phyloP scores from a whole-genome alignment of 2,329 filamentous ascomycete species.

The Chrysosporium keratinophilum region DNA sequence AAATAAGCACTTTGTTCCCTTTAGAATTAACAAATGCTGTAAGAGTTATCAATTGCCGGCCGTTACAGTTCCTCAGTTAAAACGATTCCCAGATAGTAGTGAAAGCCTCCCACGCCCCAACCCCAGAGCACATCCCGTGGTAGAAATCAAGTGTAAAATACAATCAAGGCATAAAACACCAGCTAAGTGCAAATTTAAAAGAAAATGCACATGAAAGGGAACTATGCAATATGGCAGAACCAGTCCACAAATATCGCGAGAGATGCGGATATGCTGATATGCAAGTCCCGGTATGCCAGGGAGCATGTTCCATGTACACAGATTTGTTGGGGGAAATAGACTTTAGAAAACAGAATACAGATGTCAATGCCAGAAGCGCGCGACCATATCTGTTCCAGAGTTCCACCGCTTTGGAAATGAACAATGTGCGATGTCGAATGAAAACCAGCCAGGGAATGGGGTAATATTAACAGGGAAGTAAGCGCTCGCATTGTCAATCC shows the following conservation, averaged over 20 bases:
- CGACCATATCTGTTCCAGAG: background rate
- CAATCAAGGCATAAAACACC: constrained; percentile 7
- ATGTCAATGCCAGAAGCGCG: background rate
- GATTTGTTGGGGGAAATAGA: background rate
- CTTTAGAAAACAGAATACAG: background rate
- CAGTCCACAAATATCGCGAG: background rate
- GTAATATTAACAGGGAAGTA: background rate
- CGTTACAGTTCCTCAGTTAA: constrained; percentile 8
- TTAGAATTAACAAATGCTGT: background rate
- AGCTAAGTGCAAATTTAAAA: background rate
- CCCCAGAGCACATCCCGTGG: background rate
- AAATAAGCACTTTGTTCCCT: background rate
- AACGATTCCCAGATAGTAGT: constrained; percentile 3
- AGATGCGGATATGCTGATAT: background rate
- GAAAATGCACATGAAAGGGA: background rate
- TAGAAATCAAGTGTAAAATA: constrained; percentile 6
- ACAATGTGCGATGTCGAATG: background rate
- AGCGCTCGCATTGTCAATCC: background rate
- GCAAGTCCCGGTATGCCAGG: background rate
- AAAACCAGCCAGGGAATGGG: no score
- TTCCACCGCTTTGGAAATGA: background rate
- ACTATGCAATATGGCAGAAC: background rate
- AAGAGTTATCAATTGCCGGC: background rate
- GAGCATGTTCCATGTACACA: constrained; percentile 6
- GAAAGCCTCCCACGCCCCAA: constrained; percentile 2